Evolutionary conservation across 2,329 filamentous ascomycete species (phyloP).

Genomic region (Monilinia vaccinii-corymbosi): DNA sequence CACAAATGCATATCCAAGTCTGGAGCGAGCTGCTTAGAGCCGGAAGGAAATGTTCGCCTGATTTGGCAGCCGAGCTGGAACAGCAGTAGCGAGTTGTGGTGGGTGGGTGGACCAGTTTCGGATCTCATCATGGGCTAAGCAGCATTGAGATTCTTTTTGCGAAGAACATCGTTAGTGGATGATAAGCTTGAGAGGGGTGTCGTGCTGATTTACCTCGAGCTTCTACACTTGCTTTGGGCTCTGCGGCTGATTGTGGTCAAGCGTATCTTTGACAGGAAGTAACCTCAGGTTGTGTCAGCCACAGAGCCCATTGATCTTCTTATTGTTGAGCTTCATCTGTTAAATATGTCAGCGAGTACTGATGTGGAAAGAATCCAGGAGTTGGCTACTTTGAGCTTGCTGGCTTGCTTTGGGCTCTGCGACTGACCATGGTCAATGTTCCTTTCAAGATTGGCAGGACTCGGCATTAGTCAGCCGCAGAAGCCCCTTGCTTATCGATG

Average conservation of each 20-base stretch:
- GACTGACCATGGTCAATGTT: neutral
- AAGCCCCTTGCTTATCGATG: slow-evolving; percentile 13
- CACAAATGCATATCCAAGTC: too few species aligned
- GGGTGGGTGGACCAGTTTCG: too few species aligned
- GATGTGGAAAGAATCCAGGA: neutral
- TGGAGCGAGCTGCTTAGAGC: too few species aligned
- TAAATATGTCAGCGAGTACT: neutral
- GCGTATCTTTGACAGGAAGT: neutral
- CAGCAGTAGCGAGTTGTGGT: too few species aligned
- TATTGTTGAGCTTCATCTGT: neutral
- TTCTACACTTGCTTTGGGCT: neutral
- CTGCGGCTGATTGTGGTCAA: neutral
- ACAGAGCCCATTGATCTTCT: neutral
- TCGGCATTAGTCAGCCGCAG: neutral
- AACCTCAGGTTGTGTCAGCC: neutral
- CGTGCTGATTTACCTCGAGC: too few species aligned
- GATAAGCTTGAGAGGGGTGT: too few species aligned
- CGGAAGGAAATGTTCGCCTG: too few species aligned
- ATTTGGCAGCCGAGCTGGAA: too few species aligned
- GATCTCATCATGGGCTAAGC: too few species aligned
- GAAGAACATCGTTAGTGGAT: too few species aligned
- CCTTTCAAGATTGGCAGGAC: neutral
- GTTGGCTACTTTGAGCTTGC: neutral
- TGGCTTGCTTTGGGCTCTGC: too few species aligned
- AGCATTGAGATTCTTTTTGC: too few species aligned